Evolutionary conservation across 352 stramenopile species (phyloP).

Genomic region (Phytophthora europaea): DNA sequence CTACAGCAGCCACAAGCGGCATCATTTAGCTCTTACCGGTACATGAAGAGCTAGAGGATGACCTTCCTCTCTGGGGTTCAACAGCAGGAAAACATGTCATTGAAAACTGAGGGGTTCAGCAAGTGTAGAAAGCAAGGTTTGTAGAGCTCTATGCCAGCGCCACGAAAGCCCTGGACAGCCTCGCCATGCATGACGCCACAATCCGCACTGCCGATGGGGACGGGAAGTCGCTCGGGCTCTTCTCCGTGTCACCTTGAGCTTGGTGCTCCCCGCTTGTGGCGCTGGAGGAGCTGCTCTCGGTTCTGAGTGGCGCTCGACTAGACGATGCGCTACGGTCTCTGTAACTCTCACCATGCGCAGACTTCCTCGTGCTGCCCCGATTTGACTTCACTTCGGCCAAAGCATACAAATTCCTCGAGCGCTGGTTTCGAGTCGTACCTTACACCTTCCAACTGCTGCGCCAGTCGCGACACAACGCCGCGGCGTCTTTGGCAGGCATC

Average conservation of each 20-base stretch:
- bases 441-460: slow-evolving; percentile 19
- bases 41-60: neutral
- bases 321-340: slow-evolving; percentile 33
- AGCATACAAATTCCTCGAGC: slow-evolving; percentile 22
- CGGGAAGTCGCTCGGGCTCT: slow-evolving; percentile 22
- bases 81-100: neutral
- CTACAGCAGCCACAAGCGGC: neutral
- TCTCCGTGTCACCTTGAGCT: slow-evolving; percentile 21
- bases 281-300: slow-evolving; percentile 20
- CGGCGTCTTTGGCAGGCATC: slow-evolving; percentile 26
- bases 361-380: slow-evolving; percentile 20
- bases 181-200: slow-evolving; percentile 3
- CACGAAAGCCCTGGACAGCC: slow-evolving; percentile 32
- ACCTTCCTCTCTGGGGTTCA: neutral
- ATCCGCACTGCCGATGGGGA: slow-evolving; percentile 16
- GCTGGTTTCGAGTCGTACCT: neutral
- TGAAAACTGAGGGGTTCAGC: slow-evolving; percentile 17
- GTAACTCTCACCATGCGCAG: slow-evolving; percentile 35
- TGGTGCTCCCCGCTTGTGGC: neutral
- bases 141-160: neutral
- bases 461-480: slow-evolving; percentile 19
- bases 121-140: neutral
- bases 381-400: slow-evolving; percentile 29
- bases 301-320: slow-evolving; percentile 28
- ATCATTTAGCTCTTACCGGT: neutral